phyloP scores from a whole-genome alignment of 1,284 basidiomycete genomes.

The Papiliotrema nemorosa region DNA sequence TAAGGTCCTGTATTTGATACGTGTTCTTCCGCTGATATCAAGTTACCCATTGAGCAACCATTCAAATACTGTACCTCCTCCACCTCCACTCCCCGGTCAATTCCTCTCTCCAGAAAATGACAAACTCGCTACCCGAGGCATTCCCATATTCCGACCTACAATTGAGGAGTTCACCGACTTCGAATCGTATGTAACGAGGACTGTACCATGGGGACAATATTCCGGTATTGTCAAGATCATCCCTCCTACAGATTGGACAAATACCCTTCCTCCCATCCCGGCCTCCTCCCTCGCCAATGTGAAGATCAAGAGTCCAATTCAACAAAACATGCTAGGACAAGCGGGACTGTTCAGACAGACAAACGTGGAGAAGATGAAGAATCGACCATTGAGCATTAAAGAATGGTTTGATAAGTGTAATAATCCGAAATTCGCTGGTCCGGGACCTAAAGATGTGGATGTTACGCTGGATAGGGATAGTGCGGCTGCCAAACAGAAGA shows the following conservation, averaged over 20 bases:
- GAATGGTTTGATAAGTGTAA: conserved; percentile 82
- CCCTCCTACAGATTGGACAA: conserved; percentile 85
- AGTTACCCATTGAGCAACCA: conserved; percentile 8
- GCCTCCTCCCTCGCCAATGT: conserved; percentile 63
- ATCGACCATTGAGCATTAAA: conserved; percentile 64
- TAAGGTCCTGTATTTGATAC: background rate
- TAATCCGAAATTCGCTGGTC: conserved; percentile 29
- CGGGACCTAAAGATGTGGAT: conserved; percentile 37
- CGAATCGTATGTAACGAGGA: conserved; percentile 75
- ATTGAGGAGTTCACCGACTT: conserved; percentile 85
- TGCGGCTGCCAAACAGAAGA: conserved; percentile 32
- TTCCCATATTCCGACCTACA: conserved; percentile 88
- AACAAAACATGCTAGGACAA: conserved; percentile 83
- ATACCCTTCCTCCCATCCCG: conserved; percentile 64
- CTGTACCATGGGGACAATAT: conserved; percentile 80
- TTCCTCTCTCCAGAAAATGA: conserved; percentile 68
- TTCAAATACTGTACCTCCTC: background rate
- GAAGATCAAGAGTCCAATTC: conserved; percentile 77
- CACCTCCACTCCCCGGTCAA: background rate
- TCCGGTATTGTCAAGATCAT: conserved; percentile 93
- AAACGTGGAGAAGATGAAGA: conserved; percentile 82
- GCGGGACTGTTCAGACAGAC: conserved; percentile 83
- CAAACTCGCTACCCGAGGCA: conserved; percentile 76
- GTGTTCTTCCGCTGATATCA: background rate
- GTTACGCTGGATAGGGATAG: conserved; percentile 31